Evolutionary conservation across 768 basidiomycete species (phyloP).

Genomic region (Trametes coccinea): DNA sequence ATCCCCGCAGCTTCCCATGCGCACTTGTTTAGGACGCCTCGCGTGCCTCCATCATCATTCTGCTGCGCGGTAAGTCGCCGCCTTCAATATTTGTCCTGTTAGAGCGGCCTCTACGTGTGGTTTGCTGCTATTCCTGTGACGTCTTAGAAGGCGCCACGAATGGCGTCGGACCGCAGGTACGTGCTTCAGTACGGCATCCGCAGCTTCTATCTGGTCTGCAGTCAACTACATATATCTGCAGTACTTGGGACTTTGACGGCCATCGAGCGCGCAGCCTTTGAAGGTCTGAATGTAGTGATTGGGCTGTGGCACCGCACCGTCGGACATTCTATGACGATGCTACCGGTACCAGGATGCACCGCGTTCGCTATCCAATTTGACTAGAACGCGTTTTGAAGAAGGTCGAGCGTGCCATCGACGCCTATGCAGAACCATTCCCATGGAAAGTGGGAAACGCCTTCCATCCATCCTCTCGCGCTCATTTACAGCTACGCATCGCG

Average conservation of each 20-base stretch:
- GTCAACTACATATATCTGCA: neutral
- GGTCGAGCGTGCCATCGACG: too few relatives aligned
- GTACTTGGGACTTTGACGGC: neutral
- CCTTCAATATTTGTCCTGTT: neutral
- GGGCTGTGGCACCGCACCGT: too few relatives aligned
- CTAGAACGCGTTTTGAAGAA: too few relatives aligned
- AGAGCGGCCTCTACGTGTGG: neutral
- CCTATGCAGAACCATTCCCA: too few relatives aligned
- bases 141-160: neutral
- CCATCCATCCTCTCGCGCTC: too few relatives aligned
- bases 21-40: neutral
- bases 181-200: neutral
- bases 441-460: too few relatives aligned
- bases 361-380: too few relatives aligned
- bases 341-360: too few relatives aligned
- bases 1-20: constrained; percentile 7
- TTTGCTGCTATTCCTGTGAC: neutral
- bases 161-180: neutral
- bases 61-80: constrained; percentile 1
- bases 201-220: neutral
- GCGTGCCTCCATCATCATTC: neutral
- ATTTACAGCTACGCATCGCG: too few relatives aligned
- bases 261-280: too few relatives aligned
- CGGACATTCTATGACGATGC: too few relatives aligned
- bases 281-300: too few relatives aligned